Conservation (phyloP, 306 rosid genomes). For the Quercus gilva region DNA sequence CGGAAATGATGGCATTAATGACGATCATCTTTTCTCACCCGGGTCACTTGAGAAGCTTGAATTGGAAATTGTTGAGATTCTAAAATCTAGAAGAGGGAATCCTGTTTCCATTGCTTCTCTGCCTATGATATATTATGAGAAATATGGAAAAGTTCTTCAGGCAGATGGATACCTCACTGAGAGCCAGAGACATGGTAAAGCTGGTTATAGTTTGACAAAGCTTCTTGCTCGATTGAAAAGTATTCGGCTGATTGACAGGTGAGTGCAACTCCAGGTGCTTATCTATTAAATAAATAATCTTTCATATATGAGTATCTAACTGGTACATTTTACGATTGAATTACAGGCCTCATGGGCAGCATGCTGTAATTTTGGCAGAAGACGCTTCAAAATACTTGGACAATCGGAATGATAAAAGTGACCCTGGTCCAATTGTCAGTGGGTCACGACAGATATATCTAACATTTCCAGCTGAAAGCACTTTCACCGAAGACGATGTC, state of each 20-base stretch:
- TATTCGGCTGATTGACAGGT: slow-evolving; percentile 82
- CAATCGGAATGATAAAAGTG: slow-evolving; percentile 38
- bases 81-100: slow-evolving; percentile 57
- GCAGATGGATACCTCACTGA: slow-evolving; percentile 89
- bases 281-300: background rate
- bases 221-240: slow-evolving; percentile 66
- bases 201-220: slow-evolving; percentile 81
- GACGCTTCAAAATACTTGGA: slow-evolving; percentile 52
- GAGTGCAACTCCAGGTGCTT: background rate
- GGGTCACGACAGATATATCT: slow-evolving; percentile 76
- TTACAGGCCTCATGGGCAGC: slow-evolving; percentile 92
- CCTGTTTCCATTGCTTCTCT: slow-evolving; percentile 85
- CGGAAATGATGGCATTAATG: slow-evolving; percentile 33
- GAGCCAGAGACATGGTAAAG: slow-evolving; percentile 89
- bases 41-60: slow-evolving; percentile 69
- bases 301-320: background rate
- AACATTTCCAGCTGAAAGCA: slow-evolving; percentile 91
- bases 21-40: slow-evolving; percentile 46
- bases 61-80: slow-evolving; percentile 63
- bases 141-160: slow-evolving; percentile 65
- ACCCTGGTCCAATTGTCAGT: slow-evolving; percentile 59
- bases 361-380: slow-evolving; percentile 69
- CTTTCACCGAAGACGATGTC: slow-evolving; percentile 78
- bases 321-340: slow-evolving; percentile 3
- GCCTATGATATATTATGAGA: slow-evolving; percentile 77